Evolutionary conservation across 1,284 basidiomycete species (phyloP), one percentile per base, ranked within the genome.

Genomic region (Cutaneotrichosporon daszewskae): DNA sequence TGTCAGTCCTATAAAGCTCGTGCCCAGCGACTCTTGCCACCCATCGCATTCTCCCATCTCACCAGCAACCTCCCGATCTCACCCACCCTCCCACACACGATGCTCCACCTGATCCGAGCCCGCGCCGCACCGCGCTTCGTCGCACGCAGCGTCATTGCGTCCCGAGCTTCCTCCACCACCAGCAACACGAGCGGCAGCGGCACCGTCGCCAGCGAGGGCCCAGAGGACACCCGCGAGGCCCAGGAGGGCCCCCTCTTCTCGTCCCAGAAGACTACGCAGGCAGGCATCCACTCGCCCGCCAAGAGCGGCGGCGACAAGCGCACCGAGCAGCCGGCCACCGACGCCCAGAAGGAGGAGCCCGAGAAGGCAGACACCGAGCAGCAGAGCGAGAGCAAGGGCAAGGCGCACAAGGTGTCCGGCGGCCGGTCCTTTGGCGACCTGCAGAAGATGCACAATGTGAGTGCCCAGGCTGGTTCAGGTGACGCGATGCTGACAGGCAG

Each of bases 201-300:
- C n/a, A n/a, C n/a, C n/a, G n/a, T n/a, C n/a, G n/a, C n/a, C n/a
- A n/a, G n/a, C n/a, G n/a, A n/a, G n/a, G n/a, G n/a, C n/a, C n/a
- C n/a, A n/a, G n/a, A n/a, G n/a, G n/a, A n/a, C n/a, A n/a, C n/a
- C n/a, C n/a, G n/a, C n/a, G n/a, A n/a, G n/a, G n/a, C n/a, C n/a
- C n/a, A n/a, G n/a, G n/a, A n/a, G n/a, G 37, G 37, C 5, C 37
- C 37, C 14, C 37, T 38, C 27, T 38, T 38, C 27, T 38, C 37
- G 19, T 22, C 27, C n/a, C 37, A 38, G 37, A 17, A 19, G 27
- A 28, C 27, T 20, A 20, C 24, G 37, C 28, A 26, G 12, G n/a
- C n/a, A n/a, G n/a, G n/a, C n/a, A 38, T 38, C 37, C 37, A 38
- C 37, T 29, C 20, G 27, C 37, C 37, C 29, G 29, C 18, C 22